A percentile compares a stretch with the other conserved stretches of the same genome.
Conservation (phyloP, 192 early-diverging fungal species). For the Dimargaris cristalligena region DNA sequence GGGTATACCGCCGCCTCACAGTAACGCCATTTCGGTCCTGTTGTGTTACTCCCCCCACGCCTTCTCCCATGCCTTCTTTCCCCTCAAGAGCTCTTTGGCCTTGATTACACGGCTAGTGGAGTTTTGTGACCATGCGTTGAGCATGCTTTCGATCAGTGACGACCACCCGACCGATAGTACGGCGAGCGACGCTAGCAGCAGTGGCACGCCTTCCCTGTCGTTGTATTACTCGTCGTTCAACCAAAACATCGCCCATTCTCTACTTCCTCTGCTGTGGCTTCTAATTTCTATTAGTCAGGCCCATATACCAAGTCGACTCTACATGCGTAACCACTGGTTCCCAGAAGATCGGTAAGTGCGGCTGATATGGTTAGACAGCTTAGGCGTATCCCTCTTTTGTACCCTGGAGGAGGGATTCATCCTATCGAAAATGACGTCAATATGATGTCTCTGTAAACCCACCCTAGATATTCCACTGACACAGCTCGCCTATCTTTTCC, state of each 20-base stretch:
- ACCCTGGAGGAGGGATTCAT: too few species aligned
- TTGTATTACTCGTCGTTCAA: slow-evolving; percentile 1
- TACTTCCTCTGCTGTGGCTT: slow-evolving; percentile 4
- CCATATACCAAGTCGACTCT: slow-evolving; percentile 6
- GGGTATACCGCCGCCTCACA: slow-evolving; percentile 5
- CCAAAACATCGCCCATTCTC: slow-evolving; percentile 2
- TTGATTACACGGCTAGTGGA: not conserved
- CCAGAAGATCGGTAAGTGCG: too few species aligned
- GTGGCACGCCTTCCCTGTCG: too few species aligned
- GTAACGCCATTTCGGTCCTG: slow-evolving; percentile 7
- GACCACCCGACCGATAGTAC: not conserved
- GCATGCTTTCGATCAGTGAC: not conserved
- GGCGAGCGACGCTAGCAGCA: not conserved
- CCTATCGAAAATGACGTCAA: too few species aligned
- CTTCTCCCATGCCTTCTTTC: slow-evolving; percentile 1
- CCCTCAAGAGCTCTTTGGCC: not conserved
- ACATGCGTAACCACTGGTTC: slow-evolving; percentile 9
- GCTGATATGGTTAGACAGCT: too few species aligned
- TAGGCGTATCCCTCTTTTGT: too few species aligned
- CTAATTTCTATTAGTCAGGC: slow-evolving; percentile 9
- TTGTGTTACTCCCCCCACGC: not conserved
- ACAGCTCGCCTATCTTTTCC: too few species aligned
- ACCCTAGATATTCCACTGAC: too few species aligned
- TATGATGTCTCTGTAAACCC: too few species aligned
- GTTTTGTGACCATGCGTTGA: not conserved